Evolutionary conservation across 2,329 filamentous ascomycete genomes (phyloP).

Genomic region (Fusarium scirpi): DNA sequence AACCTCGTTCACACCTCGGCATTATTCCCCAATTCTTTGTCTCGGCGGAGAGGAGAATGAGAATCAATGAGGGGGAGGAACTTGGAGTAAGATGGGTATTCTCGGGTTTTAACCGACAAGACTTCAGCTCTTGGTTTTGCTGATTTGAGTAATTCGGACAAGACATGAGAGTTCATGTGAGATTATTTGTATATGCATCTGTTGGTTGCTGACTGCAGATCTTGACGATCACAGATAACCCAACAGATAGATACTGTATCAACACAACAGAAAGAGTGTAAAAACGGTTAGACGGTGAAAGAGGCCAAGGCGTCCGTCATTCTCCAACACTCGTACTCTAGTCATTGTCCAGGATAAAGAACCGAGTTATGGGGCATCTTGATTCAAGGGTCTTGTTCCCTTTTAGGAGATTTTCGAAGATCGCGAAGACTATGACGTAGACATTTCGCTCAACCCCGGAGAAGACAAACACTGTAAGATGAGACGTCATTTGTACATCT

Average conservation of each 20-base stretch:
- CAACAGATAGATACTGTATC: not conserved
- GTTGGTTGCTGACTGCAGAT: not conserved
- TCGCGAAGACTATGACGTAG: slow-evolving; percentile 27
- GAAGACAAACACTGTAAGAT: not conserved
- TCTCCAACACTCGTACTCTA: slow-evolving; percentile 14
- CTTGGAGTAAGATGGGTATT: slow-evolving; percentile 32
- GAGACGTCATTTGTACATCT: slow-evolving; percentile 22
- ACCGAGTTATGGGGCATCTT: slow-evolving; percentile 24
- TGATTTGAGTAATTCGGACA: not conserved
- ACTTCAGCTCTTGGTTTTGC: not conserved
- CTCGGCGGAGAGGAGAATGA: slow-evolving; percentile 3
- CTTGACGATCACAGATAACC: slow-evolving; percentile 1
- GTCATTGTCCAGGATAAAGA: slow-evolving; percentile 29
- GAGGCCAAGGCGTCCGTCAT: slow-evolving; percentile 7
- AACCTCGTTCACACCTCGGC: slow-evolving; percentile 20
- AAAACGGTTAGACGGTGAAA: slow-evolving; percentile 2
- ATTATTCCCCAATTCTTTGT: slow-evolving; percentile 30
- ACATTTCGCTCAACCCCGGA: not conserved
- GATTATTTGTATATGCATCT: not conserved
- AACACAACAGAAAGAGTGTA: no score
- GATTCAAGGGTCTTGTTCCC: slow-evolving; percentile 23
- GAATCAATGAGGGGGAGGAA: slow-evolving; percentile 12
- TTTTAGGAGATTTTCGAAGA: slow-evolving; percentile 24
- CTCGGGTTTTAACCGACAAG: slow-evolving; percentile 12
- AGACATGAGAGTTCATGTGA: no score